Percentiles rank a stretch among this genome's conserved stretches.
Conservation (phyloP, 2,329 filamentous ascomycete genomes). For the Colletotrichum paranaense region DNA sequence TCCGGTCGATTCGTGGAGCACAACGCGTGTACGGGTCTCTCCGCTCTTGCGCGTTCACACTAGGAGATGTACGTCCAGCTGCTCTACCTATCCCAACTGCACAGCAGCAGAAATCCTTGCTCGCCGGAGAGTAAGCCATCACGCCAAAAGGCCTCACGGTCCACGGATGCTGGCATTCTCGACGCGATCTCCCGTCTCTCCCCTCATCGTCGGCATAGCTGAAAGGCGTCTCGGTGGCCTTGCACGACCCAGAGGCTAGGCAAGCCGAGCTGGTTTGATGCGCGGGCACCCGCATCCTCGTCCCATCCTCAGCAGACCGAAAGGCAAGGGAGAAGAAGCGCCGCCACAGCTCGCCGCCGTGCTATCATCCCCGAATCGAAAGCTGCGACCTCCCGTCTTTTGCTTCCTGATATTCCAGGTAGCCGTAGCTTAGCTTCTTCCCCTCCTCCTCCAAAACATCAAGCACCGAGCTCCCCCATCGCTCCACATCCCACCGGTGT, state of each 20-base stretch:
- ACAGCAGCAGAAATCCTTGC: background rate
- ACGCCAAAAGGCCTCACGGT: background rate
- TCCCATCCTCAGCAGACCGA: background rate
- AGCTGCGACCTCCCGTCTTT: background rate
- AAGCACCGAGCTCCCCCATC: background rate
- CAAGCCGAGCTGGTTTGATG: background rate
- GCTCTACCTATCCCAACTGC: background rate
- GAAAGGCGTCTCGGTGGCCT: background rate
- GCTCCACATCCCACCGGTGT: constrained; percentile 16
- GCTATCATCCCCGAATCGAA: background rate
- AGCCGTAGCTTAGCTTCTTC: background rate
- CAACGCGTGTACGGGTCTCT: background rate
- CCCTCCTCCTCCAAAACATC: background rate
- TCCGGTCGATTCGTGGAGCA: background rate
- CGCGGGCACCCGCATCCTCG: background rate
- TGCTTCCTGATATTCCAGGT: background rate
- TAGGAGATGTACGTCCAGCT: background rate
- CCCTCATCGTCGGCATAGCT: background rate
- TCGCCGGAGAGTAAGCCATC: background rate
- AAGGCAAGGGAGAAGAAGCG: background rate
- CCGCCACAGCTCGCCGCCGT: background rate
- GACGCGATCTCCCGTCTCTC: background rate
- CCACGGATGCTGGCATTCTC: background rate
- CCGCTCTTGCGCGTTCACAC: background rate
- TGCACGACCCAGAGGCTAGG: background rate